These are phyloP conservation scores for Saksenaea vasiformis DNA, from an alignment of 371 early-diverging fungal genomes.

Conservation along the genomic window DNA sequence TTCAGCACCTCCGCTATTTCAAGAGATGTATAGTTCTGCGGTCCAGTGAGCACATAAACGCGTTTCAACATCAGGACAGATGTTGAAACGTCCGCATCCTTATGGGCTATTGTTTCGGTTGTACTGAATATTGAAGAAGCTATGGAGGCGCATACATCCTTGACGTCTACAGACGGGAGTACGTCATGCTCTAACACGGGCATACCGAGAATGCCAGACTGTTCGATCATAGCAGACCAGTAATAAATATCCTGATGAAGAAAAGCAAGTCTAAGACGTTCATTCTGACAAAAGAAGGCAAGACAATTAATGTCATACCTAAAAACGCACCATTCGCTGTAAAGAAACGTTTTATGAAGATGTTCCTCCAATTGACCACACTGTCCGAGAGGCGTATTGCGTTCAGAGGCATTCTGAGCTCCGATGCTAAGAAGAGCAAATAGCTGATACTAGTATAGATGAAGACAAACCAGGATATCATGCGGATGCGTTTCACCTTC, in stretches of 20 bases:
- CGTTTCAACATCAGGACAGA: conserved; percentile 14
- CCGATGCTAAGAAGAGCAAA: background rate
- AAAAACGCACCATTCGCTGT: conserved; percentile 21
- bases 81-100: conserved; percentile 7
- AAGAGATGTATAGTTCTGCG: conserved; percentile 6
- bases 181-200: conserved; percentile 1
- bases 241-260: conserved; percentile 12
- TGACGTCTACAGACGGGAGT: conserved; percentile 9
- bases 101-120: background rate
- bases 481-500: conserved; percentile 10
- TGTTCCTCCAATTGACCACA: conserved; percentile 7
- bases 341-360: conserved; percentile 12
- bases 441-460: conserved; percentile 1
- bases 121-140: conserved; percentile 12
- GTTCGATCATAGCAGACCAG: conserved; percentile 18
- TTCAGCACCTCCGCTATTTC: conserved; percentile 6
- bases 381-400: background rate
- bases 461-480: conserved; percentile 1
- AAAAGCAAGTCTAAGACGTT: background rate
- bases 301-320: background rate
- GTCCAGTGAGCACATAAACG: conserved; percentile 15
- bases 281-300: background rate
- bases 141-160: conserved; percentile 18
- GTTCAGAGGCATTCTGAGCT: background rate
- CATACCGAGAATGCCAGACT: conserved; percentile 15